Base-by-base conservation (phyloP, 2,329 filamentous ascomycete species). In the Neonectria hederae region DNA sequence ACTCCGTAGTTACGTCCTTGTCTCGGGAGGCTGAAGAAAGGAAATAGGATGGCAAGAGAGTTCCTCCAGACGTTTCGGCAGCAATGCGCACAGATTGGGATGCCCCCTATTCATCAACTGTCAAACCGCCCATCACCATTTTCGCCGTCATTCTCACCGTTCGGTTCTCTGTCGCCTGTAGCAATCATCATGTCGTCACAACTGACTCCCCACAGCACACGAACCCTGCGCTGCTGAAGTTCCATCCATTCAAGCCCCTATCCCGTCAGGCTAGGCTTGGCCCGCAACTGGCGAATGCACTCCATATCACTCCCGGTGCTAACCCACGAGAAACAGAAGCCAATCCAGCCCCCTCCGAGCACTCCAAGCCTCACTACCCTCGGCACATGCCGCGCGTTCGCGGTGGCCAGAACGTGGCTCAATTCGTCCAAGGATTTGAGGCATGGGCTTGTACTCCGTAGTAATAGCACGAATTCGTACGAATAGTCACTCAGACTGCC, bases 331-430 rank as follows among this genome's bases (percentile, higher is more conserved):
- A 13, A 32, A 38, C 26, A 57, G 45, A 19, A 30, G 21, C 13
- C 30, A 54, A 43, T 46, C 6, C 19, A 35, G 26, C 43, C 46
- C 59, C 26, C 59, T 46, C 59, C 19, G 22, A 14, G 28, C 54
- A 9, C 30, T 45, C 42, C 17, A 40, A 26, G 28, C 38, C 43
- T 26, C 5, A 19, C 32, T 19, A 14, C 49, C 35, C 26, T 30
- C 46, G 22, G 40, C 28, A 53, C 52, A 62, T 53, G 64, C 66
- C 64, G 60, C 61, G 61, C 55, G 66, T 59, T 64, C 58, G 32
- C 28, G 30, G 28, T 21, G 28, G 48, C 48, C 35, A 46, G 26
- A 49, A 7, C 24, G 43, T 63, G 48, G 51, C 35, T 54, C 55
- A 48, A 26, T 54, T 43, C 26, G 8, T 40, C 43, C 51, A 55